Evolutionary conservation across 1,139 yeast genomes (phyloP), one percentile per base, ranked within the genome.

Genomic region (Kodamaea arcana): DNA sequence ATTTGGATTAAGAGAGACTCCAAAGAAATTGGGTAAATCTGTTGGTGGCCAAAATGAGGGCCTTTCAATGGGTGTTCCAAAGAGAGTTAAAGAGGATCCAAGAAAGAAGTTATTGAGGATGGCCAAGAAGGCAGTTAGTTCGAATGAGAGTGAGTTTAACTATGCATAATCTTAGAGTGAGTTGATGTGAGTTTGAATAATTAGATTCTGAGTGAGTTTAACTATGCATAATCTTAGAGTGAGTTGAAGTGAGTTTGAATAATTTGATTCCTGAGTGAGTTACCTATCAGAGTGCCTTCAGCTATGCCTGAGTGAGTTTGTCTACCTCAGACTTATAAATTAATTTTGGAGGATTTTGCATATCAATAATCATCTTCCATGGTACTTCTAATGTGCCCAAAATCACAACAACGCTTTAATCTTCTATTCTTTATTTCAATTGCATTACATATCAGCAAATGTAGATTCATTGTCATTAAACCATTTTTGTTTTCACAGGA

Each of bases 1-100:
- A 46, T 94, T 94, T 60, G 99, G 94, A 2, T 67, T 92, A 35
- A 78, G 99, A 61, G 97, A 92, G 50, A 83, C 95, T 3, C 98
- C 98, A 13, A 88, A 87, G 63, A 76, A 75, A 43, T 66, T 83
- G 53, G 83, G 83, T 34, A 62, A 62, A 39, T 54, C 62, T 1
- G 48, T 52, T 30, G 65, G 63, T 9, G 50, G 51, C 18, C 63
- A 56, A 3, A 37, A 44, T 11, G 50, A 49, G 11, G 47, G 46
- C 12, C 30, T 27, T 20, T 16, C 21, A 4, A 43, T 35, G 15
- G 41, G 48, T 21, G 37, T 43, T 25, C 41, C 45, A 18, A 59
- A 58, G 31, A 69, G 58, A 43, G 57, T 59, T 41, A 62, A 66
- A 58, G 79, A 81, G 58, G 77, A 79, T 52, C 75, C 83, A 1